Evolutionary conservation across 768 basidiomycete species (phyloP), one percentile per base, ranked within the genome.

Genomic region (Holtermanniella nyarrowii): DNA sequence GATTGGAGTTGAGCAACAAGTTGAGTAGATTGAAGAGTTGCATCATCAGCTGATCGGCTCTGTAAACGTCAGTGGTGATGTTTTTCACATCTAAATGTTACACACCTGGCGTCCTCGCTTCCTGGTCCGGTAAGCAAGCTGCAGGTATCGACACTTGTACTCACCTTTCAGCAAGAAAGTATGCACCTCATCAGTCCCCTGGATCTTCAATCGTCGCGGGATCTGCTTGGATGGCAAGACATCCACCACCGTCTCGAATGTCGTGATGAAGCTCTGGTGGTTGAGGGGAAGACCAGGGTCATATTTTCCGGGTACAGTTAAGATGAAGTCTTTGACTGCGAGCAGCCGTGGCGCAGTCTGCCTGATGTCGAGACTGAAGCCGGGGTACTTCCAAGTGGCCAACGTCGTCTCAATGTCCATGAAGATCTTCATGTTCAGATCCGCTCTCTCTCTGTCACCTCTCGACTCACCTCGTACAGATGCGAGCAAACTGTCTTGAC

Each of bases 31-130:
- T 63, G 51, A 71, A 68, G 7, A 71, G 57, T 54, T 71, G 70
- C 70, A 71, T 71, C 44, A 71, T 68, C 14, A 68, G 56, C 49
- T 71, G 68, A 48, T 71, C 70, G 5, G 66, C 68, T 41, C 69
- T 52, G 2, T 69, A 52, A 49, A 64, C 65, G 39, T 67, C 65
- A 44, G 64, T 67, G 2, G 62, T n/a, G n/a, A n/a, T n/a, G n/a
- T n/a, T n/a, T n/a, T n/a, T n/a, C n/a, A n/a, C n/a, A n/a, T n/a
- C n/a, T n/a, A n/a, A n/a, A n/a, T n/a, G n/a, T n/a, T n/a, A n/a
- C n/a, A n/a, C n/a, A n/a, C 31, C 31, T 7, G 10, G 31, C 31
- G 16, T 37, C 31, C 31, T 37, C 31, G 31, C 31, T 37, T 16
- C 31, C 31, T 37, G 31, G 16, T 37, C 31, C 7, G 31, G 31